Conservation (phyloP, 169 alveolate species). For the Plasmodium falciparum region DNA sequence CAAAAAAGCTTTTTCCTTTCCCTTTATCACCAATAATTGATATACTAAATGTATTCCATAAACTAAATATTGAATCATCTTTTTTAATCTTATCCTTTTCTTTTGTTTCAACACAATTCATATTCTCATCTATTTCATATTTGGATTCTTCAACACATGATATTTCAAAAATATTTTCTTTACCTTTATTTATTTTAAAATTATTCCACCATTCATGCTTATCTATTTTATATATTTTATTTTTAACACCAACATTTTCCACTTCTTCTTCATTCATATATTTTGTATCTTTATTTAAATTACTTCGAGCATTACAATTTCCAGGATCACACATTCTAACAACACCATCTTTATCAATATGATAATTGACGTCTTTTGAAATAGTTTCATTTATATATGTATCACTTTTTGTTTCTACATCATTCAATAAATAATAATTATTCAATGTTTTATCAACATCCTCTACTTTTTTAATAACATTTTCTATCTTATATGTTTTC, state of each 20-base stretch:
- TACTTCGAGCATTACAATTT: background rate
- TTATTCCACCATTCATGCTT: no score
- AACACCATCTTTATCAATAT: background rate
- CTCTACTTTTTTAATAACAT: conserved; percentile 19
- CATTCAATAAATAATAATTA: background rate
- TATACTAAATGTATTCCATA: conserved; percentile 23
- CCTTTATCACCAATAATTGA: conserved; percentile 52
- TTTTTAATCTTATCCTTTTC: background rate
- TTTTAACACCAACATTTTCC: no score
- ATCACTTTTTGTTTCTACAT: no score
- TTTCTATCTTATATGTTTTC: conserved; percentile 1
- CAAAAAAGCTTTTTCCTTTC: conserved; percentile 45
- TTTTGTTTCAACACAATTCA: background rate
- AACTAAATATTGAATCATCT: background rate
- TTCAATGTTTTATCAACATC: background rate
- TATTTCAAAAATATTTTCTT: no score
- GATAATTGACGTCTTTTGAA: background rate
- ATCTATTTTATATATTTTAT: no score
- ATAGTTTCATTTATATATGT: no score
- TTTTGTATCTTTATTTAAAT: background rate
- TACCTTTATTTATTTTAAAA: no score
- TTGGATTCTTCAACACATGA: background rate
- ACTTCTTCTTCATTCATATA: background rate
- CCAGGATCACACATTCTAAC: background rate
- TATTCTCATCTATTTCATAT: background rate